Percentiles rank a stretch among this genome's conserved stretches.
Conservation (phyloP, 306 rosid genomes). For the Elaeagnus macrophylla region DNA sequence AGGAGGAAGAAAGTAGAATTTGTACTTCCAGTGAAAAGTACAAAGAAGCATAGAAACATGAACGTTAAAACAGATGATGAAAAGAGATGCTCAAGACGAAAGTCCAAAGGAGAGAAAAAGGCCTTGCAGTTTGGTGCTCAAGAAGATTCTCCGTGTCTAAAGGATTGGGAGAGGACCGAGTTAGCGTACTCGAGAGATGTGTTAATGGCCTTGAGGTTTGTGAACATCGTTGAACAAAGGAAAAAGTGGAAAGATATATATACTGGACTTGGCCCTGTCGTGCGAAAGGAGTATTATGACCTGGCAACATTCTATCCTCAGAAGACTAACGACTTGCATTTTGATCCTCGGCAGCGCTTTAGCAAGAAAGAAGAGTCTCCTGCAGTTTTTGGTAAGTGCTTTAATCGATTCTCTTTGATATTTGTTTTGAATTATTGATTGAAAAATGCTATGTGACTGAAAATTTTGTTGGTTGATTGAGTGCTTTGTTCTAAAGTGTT, state of each 20-base stretch:
- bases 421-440: no score
- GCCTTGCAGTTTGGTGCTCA: conserved; percentile 8
- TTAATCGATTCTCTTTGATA: background rate
- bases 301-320: conserved; percentile 30
- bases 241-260: conserved; percentile 48
- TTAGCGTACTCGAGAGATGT: conserved; percentile 46
- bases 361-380: conserved; percentile 15
- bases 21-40: conserved; percentile 3
- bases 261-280: conserved; percentile 32
- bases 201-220: conserved; percentile 59
- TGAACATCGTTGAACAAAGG: conserved; percentile 39
- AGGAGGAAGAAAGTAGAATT: conserved; percentile 11
- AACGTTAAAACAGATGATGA: conserved; percentile 15
- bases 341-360: conserved; percentile 20
- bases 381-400: conserved; percentile 7
- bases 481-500: no score
- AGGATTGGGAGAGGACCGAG: conserved; percentile 24
- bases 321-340: conserved; percentile 17
- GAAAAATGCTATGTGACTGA: no score
- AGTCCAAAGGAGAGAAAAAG: conserved; percentile 18
- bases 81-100: conserved; percentile 26
- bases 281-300: conserved; percentile 50
- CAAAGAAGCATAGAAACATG: conserved; percentile 17
- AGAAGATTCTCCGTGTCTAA: background rate
- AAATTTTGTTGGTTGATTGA: no score